Evolutionary conservation across 306 rosid genomes (phyloP).

Genomic region (Quillaja saponaria): DNA sequence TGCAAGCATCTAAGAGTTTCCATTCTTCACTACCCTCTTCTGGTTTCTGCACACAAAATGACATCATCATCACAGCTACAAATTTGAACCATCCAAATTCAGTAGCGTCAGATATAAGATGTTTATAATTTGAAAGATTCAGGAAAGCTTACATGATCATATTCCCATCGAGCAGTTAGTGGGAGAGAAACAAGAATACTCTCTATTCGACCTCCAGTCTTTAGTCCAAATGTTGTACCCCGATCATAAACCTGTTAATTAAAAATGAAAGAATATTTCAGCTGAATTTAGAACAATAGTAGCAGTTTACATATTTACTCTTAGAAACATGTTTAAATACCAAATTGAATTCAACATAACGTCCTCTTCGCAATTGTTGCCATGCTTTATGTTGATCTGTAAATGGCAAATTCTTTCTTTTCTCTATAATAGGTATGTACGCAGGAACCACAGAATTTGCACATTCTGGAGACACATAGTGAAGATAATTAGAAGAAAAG

Average conservation of each 20-base stretch:
- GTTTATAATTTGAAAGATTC: constrained; percentile 8
- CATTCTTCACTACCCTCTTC: constrained; percentile 98
- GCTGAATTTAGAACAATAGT: neutral
- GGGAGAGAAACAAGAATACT: constrained; percentile 99
- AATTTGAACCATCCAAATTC: constrained; percentile 4
- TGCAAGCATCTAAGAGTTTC: constrained; percentile 93
- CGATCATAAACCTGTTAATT: constrained; percentile 85
- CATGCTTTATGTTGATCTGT: constrained; percentile 83
- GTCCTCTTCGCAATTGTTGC: constrained; percentile 96
- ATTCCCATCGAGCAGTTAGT: constrained; percentile 94
- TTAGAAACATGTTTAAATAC: constrained; percentile 38
- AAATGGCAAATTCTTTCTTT: constrained; percentile 76
- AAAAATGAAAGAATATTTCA: constrained; percentile 1
- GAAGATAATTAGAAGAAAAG: constrained; percentile 19
- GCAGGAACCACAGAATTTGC: constrained; percentile 93
- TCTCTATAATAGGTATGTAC: constrained; percentile 86
- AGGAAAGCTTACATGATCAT: constrained; percentile 73
- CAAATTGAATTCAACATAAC: constrained; percentile 95
- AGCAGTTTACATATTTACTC: neutral
- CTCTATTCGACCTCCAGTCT: constrained; percentile 97
- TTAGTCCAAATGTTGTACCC: constrained; percentile 96
- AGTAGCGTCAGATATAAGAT: constrained; percentile 7
- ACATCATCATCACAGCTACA: constrained; percentile 19
- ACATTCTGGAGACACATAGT: constrained; percentile 64
- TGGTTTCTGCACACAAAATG: constrained; percentile 68